These are phyloP conservation scores for Russula olivacea DNA, from an alignment of 768 basidiomycete species.

Conservation along the genomic window DNA sequence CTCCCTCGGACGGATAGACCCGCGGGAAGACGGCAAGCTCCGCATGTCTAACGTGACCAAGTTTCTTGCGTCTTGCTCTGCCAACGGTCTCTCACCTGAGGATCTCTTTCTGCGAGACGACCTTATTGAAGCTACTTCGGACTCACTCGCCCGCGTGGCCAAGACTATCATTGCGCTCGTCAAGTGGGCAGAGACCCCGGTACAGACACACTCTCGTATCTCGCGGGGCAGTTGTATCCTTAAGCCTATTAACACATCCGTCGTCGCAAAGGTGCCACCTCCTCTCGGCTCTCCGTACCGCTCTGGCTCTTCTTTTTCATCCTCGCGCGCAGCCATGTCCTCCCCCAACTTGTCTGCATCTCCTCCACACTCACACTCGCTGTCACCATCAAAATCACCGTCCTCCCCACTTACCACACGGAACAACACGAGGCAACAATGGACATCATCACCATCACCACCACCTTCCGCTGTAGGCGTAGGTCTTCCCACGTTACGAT, in stretches of 20 bases:
- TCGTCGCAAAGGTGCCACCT: slow-evolving; percentile 29
- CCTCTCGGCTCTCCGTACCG: slow-evolving; percentile 9
- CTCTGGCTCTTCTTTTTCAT: slow-evolving; percentile 14
- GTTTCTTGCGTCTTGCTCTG: slow-evolving; percentile 70
- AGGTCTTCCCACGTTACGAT: slow-evolving; percentile 18
- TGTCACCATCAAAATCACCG: slow-evolving; percentile 3
- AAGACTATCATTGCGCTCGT: slow-evolving; percentile 65
- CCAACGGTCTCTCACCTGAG: slow-evolving; percentile 54
- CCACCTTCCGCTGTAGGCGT: neutral
- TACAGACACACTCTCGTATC: slow-evolving; percentile 42
- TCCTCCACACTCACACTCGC: neutral
- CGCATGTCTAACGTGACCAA: slow-evolving; percentile 68
- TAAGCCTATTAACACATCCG: slow-evolving; percentile 32
- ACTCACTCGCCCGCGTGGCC: slow-evolving; percentile 67
- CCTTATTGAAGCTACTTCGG: slow-evolving; percentile 52
- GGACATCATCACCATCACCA: slow-evolving; percentile 1
- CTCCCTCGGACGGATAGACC: slow-evolving; percentile 54
- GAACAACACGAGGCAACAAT: slow-evolving; percentile 25
- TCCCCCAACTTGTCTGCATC: slow-evolving; percentile 53
- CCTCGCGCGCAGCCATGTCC: slow-evolving; percentile 49
- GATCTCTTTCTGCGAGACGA: slow-evolving; percentile 67
- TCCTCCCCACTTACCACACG: neutral
- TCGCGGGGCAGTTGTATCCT: slow-evolving; percentile 33
- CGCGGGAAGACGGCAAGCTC: slow-evolving; percentile 59
- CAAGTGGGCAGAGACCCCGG: slow-evolving; percentile 51